phyloP scores from a whole-genome alignment of 2,329 filamentous ascomycete species.

The Calonectria fujianensis region DNA sequence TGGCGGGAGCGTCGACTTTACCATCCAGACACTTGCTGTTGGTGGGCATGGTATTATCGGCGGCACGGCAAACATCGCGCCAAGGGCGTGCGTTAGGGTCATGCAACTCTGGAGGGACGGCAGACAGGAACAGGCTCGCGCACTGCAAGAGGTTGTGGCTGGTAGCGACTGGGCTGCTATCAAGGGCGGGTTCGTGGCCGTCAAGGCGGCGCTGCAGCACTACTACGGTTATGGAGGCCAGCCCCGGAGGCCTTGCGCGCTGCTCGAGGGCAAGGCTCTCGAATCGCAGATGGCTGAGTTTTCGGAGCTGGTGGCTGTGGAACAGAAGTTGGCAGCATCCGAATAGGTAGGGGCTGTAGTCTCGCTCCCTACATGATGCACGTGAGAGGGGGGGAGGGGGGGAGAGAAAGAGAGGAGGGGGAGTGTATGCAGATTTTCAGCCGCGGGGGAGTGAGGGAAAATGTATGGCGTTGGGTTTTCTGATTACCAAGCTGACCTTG shows the following conservation, averaged over 20 bases:
- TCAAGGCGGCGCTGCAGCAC: slow-evolving; percentile 78
- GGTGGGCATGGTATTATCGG: slow-evolving; percentile 84
- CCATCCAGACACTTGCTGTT: slow-evolving; percentile 80
- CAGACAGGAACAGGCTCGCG: slow-evolving; percentile 74
- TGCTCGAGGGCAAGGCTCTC: slow-evolving; percentile 49
- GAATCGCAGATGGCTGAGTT: slow-evolving; percentile 51
- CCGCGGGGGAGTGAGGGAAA: not conserved
- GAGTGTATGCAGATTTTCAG: slow-evolving; percentile 16
- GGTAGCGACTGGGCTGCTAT: slow-evolving; percentile 82
- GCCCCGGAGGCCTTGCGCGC: slow-evolving; percentile 62
- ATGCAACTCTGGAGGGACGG: slow-evolving; percentile 77
- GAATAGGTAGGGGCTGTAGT: slow-evolving; percentile 7
- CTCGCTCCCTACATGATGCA: not conserved
- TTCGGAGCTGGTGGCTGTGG: slow-evolving; percentile 49
- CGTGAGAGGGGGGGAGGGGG: not conserved
- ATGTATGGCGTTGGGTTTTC: slow-evolving; percentile 10
- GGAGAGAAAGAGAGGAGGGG: not conserved
- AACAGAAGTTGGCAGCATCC: slow-evolving; percentile 57
- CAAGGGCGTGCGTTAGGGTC: slow-evolving; percentile 78
- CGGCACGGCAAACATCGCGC: slow-evolving; percentile 82
- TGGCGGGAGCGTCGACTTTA: slow-evolving; percentile 85
- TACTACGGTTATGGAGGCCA: slow-evolving; percentile 80
- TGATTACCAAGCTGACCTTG: slow-evolving; percentile 6
- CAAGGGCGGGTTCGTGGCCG: slow-evolving; percentile 80
- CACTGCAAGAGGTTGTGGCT: slow-evolving; percentile 78